Percentiles rank a stretch among this genome's conserved stretches.
Conservation (phyloP, 1,284 basidiomycete species). For the Leccinum laetum region DNA sequence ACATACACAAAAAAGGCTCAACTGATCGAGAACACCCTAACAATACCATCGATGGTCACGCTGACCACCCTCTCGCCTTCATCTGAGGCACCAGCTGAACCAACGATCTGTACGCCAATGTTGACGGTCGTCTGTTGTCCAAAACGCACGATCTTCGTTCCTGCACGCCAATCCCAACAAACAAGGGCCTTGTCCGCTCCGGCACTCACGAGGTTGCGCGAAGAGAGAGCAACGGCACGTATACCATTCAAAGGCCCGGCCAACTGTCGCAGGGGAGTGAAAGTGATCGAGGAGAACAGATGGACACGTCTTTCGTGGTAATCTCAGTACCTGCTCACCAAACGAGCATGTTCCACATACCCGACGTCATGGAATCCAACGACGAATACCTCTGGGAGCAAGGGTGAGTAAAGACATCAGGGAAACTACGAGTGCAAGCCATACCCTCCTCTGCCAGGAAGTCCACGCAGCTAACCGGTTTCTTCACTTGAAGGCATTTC, state of each 20-base stretch:
- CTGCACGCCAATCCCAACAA: slow-evolving; percentile 87
- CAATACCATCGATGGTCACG: slow-evolving; percentile 91
- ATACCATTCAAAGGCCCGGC: slow-evolving; percentile 82
- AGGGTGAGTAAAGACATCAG: slow-evolving; percentile 4
- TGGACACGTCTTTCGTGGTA: slow-evolving; percentile 63
- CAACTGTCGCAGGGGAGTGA: slow-evolving; percentile 80
- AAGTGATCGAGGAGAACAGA: slow-evolving; percentile 79
- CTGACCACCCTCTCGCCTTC: slow-evolving; percentile 82
- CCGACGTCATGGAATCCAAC: slow-evolving; percentile 94
- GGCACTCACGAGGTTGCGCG: slow-evolving; percentile 84
- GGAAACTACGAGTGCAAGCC: slow-evolving; percentile 12
- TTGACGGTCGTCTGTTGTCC: slow-evolving; percentile 94
- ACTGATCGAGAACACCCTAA: slow-evolving; percentile 89
- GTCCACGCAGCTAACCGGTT: slow-evolving; percentile 89
- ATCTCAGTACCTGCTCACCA: slow-evolving; percentile 8
- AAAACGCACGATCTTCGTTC: slow-evolving; percentile 86
- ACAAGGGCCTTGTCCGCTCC: slow-evolving; percentile 90
- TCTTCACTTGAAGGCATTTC: slow-evolving; percentile 80
- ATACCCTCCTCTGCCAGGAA: slow-evolving; percentile 79
- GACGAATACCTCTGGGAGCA: slow-evolving; percentile 73
- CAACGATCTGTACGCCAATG: slow-evolving; percentile 85
- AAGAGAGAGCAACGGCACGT: slow-evolving; percentile 84
- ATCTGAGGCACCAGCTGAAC: slow-evolving; percentile 41
- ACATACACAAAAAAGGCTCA: slow-evolving; percentile 31
- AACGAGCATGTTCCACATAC: slow-evolving; percentile 39